Percentiles rank a stretch among this genome's conserved stretches.
These are phyloP conservation scores for Penstemon davidsonii DNA, from an alignment of 257 asterid species.

Conservation along the genomic window DNA sequence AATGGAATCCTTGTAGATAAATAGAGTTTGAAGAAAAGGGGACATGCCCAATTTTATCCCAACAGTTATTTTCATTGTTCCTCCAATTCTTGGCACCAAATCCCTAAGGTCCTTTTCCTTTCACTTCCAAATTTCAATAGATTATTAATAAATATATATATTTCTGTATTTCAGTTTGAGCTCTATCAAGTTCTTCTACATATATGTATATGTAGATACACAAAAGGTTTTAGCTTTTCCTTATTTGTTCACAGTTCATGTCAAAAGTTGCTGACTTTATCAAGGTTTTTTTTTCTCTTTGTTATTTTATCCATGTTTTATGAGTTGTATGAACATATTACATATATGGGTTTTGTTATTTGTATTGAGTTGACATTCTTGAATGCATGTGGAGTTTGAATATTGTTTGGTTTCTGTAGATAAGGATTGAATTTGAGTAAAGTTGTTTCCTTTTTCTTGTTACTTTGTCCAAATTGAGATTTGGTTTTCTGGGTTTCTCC, in stretches of 20 bases:
- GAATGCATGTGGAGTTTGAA: slow-evolving; percentile 41
- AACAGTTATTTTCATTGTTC: slow-evolving; percentile 71
- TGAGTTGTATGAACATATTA: slow-evolving; percentile 4
- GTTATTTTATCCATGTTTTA: slow-evolving; percentile 15
- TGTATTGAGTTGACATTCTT: slow-evolving; percentile 3
- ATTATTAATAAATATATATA: background rate
- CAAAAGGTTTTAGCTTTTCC: background rate
- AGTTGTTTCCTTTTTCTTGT: slow-evolving; percentile 30
- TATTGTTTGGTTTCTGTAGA: slow-evolving; percentile 16
- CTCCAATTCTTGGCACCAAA: slow-evolving; percentile 66
- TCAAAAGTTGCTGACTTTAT: slow-evolving; percentile 26
- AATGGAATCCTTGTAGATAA: too few relatives aligned
- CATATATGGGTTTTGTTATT: background rate
- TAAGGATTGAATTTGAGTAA: slow-evolving; percentile 25
- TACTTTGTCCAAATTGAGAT: background rate
- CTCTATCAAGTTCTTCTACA: slow-evolving; percentile 10
- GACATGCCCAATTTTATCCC: slow-evolving; percentile 92
- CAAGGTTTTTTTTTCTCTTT: slow-evolving; percentile 23
- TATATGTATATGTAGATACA: too few relatives aligned
- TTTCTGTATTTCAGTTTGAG: background rate
- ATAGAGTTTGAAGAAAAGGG: slow-evolving; percentile 47
- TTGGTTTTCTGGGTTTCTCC: slow-evolving; percentile 4
- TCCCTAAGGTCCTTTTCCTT: slow-evolving; percentile 60
- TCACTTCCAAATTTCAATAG: slow-evolving; percentile 27
- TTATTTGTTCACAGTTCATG: slow-evolving; percentile 13